Percentiles rank a stretch among this genome's conserved stretches.
phyloP scores from a whole-genome alignment of 2,329 filamentous ascomycete genomes.

The Hortaea werneckii region DNA sequence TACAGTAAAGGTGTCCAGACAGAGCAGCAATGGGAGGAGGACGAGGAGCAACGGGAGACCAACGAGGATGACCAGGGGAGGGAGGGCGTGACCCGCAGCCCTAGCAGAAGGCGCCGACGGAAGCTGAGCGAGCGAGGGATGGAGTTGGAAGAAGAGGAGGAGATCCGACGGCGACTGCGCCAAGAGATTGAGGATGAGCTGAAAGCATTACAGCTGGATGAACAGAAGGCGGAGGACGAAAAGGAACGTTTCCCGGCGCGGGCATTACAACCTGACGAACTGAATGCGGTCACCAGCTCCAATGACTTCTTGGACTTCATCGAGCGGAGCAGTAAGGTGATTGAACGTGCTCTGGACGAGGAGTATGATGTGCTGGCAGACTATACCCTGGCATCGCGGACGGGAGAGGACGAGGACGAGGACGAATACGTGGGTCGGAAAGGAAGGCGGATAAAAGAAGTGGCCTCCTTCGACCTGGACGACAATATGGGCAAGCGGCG shows the following conservation, averaged over 20 bases:
- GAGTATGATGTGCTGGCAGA: conserved; percentile 95
- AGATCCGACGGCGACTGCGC: conserved; percentile 72
- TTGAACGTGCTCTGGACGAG: conserved; percentile 87
- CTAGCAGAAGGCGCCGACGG: conserved; percentile 50
- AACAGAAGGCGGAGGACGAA: conserved; percentile 32
- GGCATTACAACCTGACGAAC: conserved; percentile 71
- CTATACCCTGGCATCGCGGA: conserved; percentile 69
- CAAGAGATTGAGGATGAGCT: conserved; percentile 90
- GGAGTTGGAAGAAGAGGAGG: conserved; percentile 63
- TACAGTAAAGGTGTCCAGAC: conserved; percentile 98
- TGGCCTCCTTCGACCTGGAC: conserved; percentile 71
- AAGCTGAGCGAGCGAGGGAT: conserved; percentile 67
- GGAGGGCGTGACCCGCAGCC: conserved; percentile 43
- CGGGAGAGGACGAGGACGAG: conserved; percentile 67
- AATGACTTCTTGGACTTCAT: conserved; percentile 93
- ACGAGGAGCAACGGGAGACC: conserved; percentile 32
- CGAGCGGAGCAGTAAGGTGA: conserved; percentile 90
- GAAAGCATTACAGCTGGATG: conserved; percentile 51
- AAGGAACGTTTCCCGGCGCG: conserved; percentile 61
- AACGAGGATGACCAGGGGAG: neutral
- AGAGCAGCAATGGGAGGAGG: conserved; percentile 58
- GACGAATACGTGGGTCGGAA: conserved; percentile 62
- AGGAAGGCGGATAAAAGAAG: conserved; percentile 68
- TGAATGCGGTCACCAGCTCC: conserved; percentile 81
- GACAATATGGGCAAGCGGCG: conserved; percentile 96